These are phyloP conservation scores for Sphagnum tenellum DNA, from an alignment of 225 moss, liverwort and hornwort species.

Conservation along the genomic window DNA sequence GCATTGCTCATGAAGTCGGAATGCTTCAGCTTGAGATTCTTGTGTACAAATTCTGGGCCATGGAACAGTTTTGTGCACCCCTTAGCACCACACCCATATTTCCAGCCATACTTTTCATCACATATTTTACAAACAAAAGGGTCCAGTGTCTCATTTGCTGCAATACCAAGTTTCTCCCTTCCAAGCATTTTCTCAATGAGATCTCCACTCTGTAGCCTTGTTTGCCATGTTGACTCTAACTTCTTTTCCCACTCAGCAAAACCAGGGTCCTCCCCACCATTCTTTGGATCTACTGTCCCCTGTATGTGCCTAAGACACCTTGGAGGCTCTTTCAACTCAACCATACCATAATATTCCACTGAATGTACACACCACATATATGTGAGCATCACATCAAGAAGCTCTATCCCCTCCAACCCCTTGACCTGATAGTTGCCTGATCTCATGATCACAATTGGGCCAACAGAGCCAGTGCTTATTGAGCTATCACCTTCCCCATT, in stretches of 20 bases:
- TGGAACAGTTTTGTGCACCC: constrained; percentile 97
- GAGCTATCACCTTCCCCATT: constrained; percentile 62
- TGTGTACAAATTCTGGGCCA: constrained; percentile 98
- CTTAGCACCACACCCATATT: constrained; percentile 98
- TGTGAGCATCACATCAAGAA: constrained; percentile 86
- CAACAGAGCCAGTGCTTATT: constrained; percentile 60
- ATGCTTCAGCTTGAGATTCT: constrained; percentile 97
- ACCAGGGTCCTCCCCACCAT: constrained; percentile 43
- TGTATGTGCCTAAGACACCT: constrained; percentile 86
- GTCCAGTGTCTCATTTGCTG: constrained; percentile 96
- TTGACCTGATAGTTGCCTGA: constrained; percentile 83
- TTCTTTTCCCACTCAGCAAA: constrained; percentile 93
- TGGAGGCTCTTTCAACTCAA: constrained; percentile 81
- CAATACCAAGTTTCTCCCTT: constrained; percentile 87
- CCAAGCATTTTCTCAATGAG: constrained; percentile 92
- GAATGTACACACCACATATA: constrained; percentile 96
- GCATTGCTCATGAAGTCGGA: constrained; percentile 92
- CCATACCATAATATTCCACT: constrained; percentile 80
- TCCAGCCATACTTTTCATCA: constrained; percentile 99
- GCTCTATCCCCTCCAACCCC: constrained; percentile 86
- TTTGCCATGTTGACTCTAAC: constrained; percentile 76
- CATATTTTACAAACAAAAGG: constrained; percentile 96
- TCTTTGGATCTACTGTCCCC: constrained; percentile 43
- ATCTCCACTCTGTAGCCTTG: constrained; percentile 74
- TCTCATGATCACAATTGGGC: constrained; percentile 88